These are phyloP conservation scores for Xerocomus minutiporus DNA, from an alignment of 1,284 basidiomycete species.

Conservation along the genomic window DNA sequence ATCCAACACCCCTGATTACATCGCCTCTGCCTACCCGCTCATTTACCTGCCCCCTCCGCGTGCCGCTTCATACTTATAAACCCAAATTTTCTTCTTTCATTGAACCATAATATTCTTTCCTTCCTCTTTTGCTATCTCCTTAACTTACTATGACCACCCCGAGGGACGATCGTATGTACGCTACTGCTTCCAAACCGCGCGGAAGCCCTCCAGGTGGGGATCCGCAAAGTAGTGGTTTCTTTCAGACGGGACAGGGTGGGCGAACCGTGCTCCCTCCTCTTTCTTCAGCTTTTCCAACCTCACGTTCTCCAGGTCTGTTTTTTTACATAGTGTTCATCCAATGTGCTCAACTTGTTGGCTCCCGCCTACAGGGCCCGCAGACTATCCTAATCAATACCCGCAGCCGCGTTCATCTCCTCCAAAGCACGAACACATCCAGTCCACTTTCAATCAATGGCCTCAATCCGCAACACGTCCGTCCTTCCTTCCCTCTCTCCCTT, in stretches of 20 bases:
- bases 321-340: conserved; percentile 47
- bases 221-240: conserved; percentile 58
- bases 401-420: conserved; percentile 59
- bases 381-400: conserved; percentile 54
- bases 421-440: conserved; percentile 51
- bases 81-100: conserved; percentile 40
- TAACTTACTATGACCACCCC: conserved; percentile 60
- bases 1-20: conserved; percentile 40
- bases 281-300: conserved; percentile 76
- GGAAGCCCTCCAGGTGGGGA: conserved; percentile 56
- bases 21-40: conserved; percentile 36
- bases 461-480: conserved; percentile 40
- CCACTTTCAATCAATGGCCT: conserved; percentile 51
- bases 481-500: conserved; percentile 8
- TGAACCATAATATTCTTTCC: conserved; percentile 51
- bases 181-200: conserved; percentile 48
- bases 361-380: conserved; percentile 46
- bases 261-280: conserved; percentile 80
- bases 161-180: conserved; percentile 58
- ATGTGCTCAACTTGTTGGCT: conserved; percentile 51
- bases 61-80: conserved; percentile 47
- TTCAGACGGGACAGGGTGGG: conserved; percentile 76
- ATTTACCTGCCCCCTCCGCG: conserved; percentile 33
- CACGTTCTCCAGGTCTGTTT: conserved; percentile 82
- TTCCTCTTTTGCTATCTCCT: conserved; percentile 43